Evolutionary conservation across 2,329 filamentous ascomycete species (phyloP).

Genomic region (Coleophoma cylindrospora): DNA sequence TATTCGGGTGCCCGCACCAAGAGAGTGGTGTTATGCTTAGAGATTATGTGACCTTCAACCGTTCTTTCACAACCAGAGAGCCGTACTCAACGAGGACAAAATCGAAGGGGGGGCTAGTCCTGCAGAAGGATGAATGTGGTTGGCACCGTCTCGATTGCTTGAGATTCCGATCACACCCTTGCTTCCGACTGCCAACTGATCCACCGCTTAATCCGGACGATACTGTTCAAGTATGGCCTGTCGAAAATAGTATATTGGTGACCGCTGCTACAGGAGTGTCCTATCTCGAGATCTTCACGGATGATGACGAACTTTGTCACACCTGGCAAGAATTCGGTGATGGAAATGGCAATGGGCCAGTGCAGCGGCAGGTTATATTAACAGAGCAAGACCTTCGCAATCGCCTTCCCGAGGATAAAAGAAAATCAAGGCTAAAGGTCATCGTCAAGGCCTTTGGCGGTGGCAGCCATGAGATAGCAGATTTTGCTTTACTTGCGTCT

Average conservation of each 20-base stretch:
- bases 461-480: conserved; percentile 69
- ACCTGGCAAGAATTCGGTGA: conserved; percentile 77
- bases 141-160: conserved; percentile 91
- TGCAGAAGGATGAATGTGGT: conserved; percentile 75
- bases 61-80: conserved; percentile 76
- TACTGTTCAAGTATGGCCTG: conserved; percentile 80
- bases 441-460: conserved; percentile 73
- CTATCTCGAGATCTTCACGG: conserved; percentile 76
- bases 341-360: conserved; percentile 49
- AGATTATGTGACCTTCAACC: conserved; percentile 80
- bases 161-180: conserved; percentile 84
- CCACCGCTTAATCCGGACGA: conserved; percentile 57
- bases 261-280: conserved; percentile 79
- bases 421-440: conserved; percentile 65
- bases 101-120: conserved; percentile 70
- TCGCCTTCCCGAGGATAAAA: conserved; percentile 66
- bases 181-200: conserved; percentile 81
- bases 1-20: conserved; percentile 87
- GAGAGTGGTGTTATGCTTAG: conserved; percentile 88
- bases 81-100: conserved; percentile 84
- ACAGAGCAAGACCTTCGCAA: conserved; percentile 70
- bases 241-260: conserved; percentile 72
- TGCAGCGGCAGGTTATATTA: conserved; percentile 69
- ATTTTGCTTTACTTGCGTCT: conserved; percentile 63
- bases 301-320: conserved; percentile 76